phyloP scores from a whole-genome alignment of 2,329 filamentous ascomycete species.

The Ilyonectria sp. region DNA sequence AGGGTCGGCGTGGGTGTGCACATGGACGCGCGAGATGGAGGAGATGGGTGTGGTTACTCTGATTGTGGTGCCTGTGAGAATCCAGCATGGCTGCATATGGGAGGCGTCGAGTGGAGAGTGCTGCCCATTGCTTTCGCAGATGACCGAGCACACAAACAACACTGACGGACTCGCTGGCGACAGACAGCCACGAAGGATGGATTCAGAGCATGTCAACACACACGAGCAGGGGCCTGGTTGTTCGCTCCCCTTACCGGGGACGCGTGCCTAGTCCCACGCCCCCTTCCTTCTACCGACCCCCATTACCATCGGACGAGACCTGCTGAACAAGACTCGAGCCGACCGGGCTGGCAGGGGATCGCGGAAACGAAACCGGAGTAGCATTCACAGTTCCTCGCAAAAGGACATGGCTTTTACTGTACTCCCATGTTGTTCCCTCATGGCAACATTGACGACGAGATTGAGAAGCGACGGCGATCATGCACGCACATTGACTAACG shows the following conservation, averaged over 20 bases:
- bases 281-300: conserved; percentile 41
- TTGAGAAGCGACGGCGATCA: conserved; percentile 22
- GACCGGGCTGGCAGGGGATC: conserved; percentile 40
- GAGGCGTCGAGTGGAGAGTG: conserved; percentile 25
- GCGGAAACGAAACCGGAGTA: conserved; percentile 45
- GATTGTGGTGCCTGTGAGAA: conserved; percentile 1
- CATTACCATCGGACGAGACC: conserved; percentile 45
- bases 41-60: not conserved
- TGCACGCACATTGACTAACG: conserved; percentile 16
- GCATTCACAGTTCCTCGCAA: conserved; percentile 35
- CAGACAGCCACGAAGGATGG: conserved; percentile 34
- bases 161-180: conserved; percentile 24
- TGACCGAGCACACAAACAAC: conserved; percentile 36
- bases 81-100: conserved; percentile 11
- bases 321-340: conserved; percentile 43
- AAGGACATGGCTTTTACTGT: conserved; percentile 35
- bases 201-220: conserved; percentile 41
- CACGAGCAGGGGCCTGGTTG: conserved; percentile 32
- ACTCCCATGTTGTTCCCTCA: conserved; percentile 38
- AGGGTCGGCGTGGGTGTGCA: conserved; percentile 10
- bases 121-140: conserved; percentile 28
- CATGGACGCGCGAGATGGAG: conserved; percentile 20
- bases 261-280: conserved; percentile 42
- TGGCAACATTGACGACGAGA: conserved; percentile 26
- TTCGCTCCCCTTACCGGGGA: conserved; percentile 40